Base-by-base conservation (phyloP, 2,329 filamentous ascomycete species). In the Colletotrichum sublineola region DNA sequence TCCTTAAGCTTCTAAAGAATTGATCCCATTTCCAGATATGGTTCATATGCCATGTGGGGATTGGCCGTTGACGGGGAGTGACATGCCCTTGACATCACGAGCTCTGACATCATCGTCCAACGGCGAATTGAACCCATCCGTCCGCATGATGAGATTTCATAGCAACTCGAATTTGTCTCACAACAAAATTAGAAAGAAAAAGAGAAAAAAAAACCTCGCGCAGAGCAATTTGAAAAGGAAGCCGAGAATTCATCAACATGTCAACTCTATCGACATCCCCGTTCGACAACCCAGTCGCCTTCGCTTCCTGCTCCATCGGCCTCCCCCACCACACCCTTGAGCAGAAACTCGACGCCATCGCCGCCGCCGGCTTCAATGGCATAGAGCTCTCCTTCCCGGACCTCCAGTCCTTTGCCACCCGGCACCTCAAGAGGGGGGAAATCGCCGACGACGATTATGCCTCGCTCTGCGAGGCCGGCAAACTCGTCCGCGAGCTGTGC, bases 351-450 rank as follows among this genome's bases (percentile, higher is more conserved):
- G 81, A 86, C 55, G 89, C 90, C 53, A 90, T 94, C 75, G 84
- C 89, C n/a, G 82, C 83, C 1, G 90, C 89, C 1, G 91, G 90
- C 2, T 94, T 94, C 79, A 82, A 86, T 14, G 92, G 86, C 18
- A 91, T 95, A 71, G 93, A 95, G 80, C 87, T 95, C 9, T 90
- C 90, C 0, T 93, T 95, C 82, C 91, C 92, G 0, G 92, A 95
- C 75, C 88, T 96, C 2, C 80, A 92, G 14, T 82, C 87, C 7
- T 93, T 92, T 75, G 91, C 89, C 5, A 83, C 83, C 5, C 74
- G 77, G 9, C 80, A 86, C 3, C 79, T 89, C 5, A 83, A 88
- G 14, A 69, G 44, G 9, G 84, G 85, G 42, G 80, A 88, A 5
- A 83, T 93, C 12, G 81, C 82, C 1, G 82, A 87, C 0, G 84